Base-by-base conservation (phyloP, 768 basidiomycete species). In the Trametopsis cervina region DNA sequence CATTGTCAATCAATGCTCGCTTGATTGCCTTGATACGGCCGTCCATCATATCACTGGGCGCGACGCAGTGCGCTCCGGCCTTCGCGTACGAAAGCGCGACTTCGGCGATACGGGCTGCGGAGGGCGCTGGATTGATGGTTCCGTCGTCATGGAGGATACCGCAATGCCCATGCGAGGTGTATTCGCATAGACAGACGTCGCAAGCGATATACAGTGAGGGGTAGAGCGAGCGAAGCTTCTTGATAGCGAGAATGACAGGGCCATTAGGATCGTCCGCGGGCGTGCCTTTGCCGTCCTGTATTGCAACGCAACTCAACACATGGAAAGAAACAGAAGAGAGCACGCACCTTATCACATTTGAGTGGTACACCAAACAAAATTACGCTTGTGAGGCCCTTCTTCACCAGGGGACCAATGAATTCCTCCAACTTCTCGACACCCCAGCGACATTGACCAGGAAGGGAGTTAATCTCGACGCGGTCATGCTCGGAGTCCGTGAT, bases 31-130 rank as follows among this genome's bases (percentile, higher is more conserved):
- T 81, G 54, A 99, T 82, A 17, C 95, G 75, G 0, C 95, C 96
- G 62, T 99, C 96, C 93, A 98, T 98, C 96, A 99, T 99, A 66
- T 98, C 96, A 60, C 93, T 96, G 5, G 96, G 96, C 1, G 96
- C 96, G 49, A 99, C 94, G 60, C 92, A 92, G 65, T 98, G 91
- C 1, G 92, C 96, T n/a, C 96, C 96, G 0, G 96, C 96, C 46
- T 75, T 72, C 0, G 94, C 96, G 56, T 99, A 99, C 60, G 77
- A 82, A 40, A 98, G 72, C 0, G 96, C 92, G 21, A 99, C 94
- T 60, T 96, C 72, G 0, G 90, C 91, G 52, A 99, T 85, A 52
- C 96, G 85, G n/a, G 73, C 71, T 11, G 90, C 89, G 18, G 90
- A 94, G 15, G 82, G 82, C 9, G 68, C 71, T 27, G 81, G 81